phyloP scores from a whole-genome alignment of 179 eudicot species.

The Silene noctiflora region DNA sequence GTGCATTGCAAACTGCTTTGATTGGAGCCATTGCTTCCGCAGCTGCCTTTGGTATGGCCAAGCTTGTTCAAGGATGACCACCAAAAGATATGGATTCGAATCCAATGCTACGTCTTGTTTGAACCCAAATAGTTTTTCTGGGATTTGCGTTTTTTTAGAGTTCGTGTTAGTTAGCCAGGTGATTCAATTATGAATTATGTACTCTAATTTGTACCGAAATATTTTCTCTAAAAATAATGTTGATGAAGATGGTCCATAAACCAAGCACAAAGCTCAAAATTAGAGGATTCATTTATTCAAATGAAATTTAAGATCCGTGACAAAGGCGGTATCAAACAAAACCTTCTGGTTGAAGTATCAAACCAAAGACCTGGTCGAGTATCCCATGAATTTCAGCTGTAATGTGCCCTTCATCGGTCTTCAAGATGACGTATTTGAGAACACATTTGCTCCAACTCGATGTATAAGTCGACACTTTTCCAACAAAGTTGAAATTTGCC shows the following conservation, averaged over 20 bases:
- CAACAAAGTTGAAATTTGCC: constrained; percentile 16
- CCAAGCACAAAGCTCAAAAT: too few relatives aligned
- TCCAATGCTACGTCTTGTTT: too few relatives aligned
- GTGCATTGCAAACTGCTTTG: constrained; percentile 76
- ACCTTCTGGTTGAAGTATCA: too few relatives aligned
- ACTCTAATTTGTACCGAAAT: too few relatives aligned
- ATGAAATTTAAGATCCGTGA: background rate
- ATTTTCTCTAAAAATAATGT: background rate
- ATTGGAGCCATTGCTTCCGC: constrained; percentile 92
- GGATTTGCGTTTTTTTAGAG: background rate
- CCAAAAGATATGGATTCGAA: too few relatives aligned
- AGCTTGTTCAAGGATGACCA: constrained; percentile 45
- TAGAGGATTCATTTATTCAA: too few relatives aligned
- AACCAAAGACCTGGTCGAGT: too few relatives aligned
- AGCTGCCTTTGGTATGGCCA: constrained; percentile 92
- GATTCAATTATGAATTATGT: background rate
- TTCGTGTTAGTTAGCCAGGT: background rate
- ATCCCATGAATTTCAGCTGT: too few relatives aligned
- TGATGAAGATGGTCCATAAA: too few relatives aligned
- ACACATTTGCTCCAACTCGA: background rate
- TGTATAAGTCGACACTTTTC: constrained; percentile 16
- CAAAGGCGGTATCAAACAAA: background rate
- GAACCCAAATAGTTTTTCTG: background rate
- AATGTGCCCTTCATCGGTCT: background rate
- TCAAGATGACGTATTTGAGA: background rate